These are phyloP conservation scores for Paraleonurus japonicus DNA, from an alignment of 257 asterid species.

Conservation along the genomic window DNA sequence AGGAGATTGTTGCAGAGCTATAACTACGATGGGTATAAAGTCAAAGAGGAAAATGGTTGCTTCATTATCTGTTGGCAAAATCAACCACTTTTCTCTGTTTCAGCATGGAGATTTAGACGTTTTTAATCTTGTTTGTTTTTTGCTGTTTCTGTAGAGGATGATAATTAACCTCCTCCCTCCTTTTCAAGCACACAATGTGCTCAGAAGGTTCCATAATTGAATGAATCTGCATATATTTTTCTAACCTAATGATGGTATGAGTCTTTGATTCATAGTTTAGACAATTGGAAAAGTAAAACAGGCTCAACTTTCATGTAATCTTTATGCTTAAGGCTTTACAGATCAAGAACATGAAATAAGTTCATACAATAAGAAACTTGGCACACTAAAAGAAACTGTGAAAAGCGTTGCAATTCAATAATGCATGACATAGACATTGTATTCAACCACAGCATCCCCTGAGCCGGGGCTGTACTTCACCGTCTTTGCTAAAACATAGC, in stretches of 20 bases:
- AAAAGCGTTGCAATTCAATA: constrained; percentile 14
- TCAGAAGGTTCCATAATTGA: constrained; percentile 12
- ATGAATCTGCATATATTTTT: constrained; percentile 19
- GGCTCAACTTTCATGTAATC: not conserved
- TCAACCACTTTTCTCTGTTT: constrained; percentile 63
- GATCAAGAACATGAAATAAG: not conserved
- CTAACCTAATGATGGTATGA: not conserved
- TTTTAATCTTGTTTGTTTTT: not conserved
- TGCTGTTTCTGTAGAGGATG: constrained; percentile 18
- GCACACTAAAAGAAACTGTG: not conserved
- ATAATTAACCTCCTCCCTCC: not conserved
- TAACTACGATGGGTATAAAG: constrained; percentile 52
- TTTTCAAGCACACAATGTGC: not conserved
- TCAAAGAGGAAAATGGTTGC: constrained; percentile 61
- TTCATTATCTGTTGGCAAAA: constrained; percentile 74
- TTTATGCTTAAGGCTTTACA: not conserved
- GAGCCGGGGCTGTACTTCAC: constrained; percentile 11
- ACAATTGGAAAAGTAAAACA: not conserved
- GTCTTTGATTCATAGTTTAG: not conserved
- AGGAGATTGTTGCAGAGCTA: constrained; percentile 54
- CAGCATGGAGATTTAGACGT: constrained; percentile 63
- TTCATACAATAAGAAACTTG: not conserved
- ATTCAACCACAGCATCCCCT: constrained; percentile 66
- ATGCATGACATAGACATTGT: constrained; percentile 52
- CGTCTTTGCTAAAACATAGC: constrained; percentile 56